A percentile compares a stretch with the other conserved stretches of the same genome.
These are phyloP conservation scores for Rhizopogon sp. DNA, from an alignment of 768 basidiomycete species.

Conservation along the genomic window DNA sequence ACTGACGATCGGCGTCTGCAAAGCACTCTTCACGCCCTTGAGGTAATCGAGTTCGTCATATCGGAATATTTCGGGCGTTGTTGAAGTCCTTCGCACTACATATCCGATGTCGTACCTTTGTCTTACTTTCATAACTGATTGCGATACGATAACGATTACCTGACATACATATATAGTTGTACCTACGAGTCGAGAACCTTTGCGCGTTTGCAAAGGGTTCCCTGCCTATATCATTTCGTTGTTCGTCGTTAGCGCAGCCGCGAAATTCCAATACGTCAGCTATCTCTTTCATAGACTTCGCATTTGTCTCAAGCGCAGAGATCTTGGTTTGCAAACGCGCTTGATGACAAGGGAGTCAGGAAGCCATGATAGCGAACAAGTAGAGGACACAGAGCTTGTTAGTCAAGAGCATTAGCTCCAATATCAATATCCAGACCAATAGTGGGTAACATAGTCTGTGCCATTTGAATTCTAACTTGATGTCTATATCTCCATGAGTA, in stretches of 20 bases:
- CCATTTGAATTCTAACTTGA: constrained; percentile 42
- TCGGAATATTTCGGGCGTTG: no score
- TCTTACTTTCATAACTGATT: no score
- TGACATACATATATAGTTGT: no score
- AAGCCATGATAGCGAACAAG: neutral
- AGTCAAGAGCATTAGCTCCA: constrained; percentile 97
- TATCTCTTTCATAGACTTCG: constrained; percentile 92
- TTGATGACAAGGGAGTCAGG: constrained; percentile 25
- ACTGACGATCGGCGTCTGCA: constrained; percentile 81
- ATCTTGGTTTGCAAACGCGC: constrained; percentile 99
- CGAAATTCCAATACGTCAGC: no score
- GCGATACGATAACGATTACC: no score
- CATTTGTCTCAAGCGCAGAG: constrained; percentile 95
- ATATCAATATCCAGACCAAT: constrained; percentile 96
- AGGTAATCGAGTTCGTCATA: constrained; percentile 91
- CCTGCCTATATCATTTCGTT: no score
- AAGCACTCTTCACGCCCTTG: constrained; percentile 87
- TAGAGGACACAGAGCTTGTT: constrained; percentile 67
- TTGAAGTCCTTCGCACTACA: no score
- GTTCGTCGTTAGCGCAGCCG: no score
- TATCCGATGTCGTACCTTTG: no score
- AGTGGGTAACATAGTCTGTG: constrained; percentile 49
- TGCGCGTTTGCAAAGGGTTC: no score
- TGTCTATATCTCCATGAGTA: constrained; percentile 29
- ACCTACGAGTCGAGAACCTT: no score